Base-by-base conservation (phyloP, 2,329 filamentous ascomycete species). In the Ophiocordyceps unilateralis region DNA sequence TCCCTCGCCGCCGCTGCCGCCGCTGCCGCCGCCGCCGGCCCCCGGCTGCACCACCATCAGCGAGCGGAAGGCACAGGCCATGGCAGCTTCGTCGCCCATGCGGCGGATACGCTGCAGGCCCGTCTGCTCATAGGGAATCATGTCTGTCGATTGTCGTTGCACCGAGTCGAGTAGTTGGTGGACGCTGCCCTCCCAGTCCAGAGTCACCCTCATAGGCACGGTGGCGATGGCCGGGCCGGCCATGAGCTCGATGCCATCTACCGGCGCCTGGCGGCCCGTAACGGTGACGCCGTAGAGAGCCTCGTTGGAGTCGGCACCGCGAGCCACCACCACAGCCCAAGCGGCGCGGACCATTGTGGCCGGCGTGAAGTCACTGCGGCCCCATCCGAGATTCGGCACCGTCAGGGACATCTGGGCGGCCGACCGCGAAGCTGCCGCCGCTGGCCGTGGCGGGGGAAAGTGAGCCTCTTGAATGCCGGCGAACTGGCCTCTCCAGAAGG, bases 401-500 rank as follows among this genome's bases (percentile, higher is more conserved):
- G 20, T 19, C 14, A 46, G 4, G 21, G 7, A 41, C 42, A 41
- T 20, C 17, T 47, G 23, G 3, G 39, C 30, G 21, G 47, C 44
- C 2, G 46, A 34, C 7, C 34, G 41, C 2, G 48, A 59, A 59
- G 43, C 6, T 43, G 46, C 23, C 32, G 41, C 17, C 11, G 34
- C 38, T 14, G 37, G 40, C 19, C 40, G 42, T n/a, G 44, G 24
- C 9, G 10, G 1, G 10, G 48, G 48, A 26, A 49, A 50, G n/a
- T 43, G 42, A 10, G 42, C 40, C 26, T 43, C 45, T 17, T 47
- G 41, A 1, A 45, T 41, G 17, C 43, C 60, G 4, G 57, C 47
- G 4, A 69, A 55, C 30, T 62, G 58, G 32, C 61, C 54, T n/a
- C 53, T 52, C 66, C 66, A 69, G 50, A 64, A 69, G 1, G 47